These are phyloP conservation scores for Ceratobasidium sp. DNA, from an alignment of 1,284 basidiomycete genomes.

Conservation along the genomic window DNA sequence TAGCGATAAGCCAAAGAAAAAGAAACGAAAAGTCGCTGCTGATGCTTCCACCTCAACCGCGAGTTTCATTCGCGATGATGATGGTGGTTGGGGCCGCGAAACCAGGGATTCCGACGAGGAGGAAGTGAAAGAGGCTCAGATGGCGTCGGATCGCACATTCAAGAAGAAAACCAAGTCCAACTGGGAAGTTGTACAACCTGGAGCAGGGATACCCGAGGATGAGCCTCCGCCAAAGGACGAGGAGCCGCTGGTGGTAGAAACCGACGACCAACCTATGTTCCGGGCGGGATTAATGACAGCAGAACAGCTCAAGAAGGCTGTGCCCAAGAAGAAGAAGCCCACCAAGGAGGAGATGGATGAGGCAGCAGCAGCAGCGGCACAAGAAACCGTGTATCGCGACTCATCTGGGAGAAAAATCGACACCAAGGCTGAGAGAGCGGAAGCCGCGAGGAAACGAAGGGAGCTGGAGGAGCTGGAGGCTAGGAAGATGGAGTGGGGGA, in stretches of 20 bases:
- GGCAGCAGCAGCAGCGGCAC: conserved; percentile 66
- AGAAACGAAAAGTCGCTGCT: conserved; percentile 67
- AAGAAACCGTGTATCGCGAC: conserved; percentile 96
- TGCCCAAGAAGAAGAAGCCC: conserved; percentile 49
- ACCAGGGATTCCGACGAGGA: conserved; percentile 54
- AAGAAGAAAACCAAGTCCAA: conserved; percentile 64
- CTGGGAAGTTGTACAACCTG: conserved; percentile 53
- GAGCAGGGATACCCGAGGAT: conserved; percentile 64
- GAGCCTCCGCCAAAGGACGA: conserved; percentile 69
- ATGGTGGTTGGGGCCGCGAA: conserved; percentile 55
- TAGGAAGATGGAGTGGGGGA: conserved; percentile 95
- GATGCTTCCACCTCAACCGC: conserved; percentile 49
- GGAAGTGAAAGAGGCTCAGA: conserved; percentile 54
- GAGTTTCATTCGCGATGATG: conserved; percentile 61
- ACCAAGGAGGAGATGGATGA: conserved; percentile 54
- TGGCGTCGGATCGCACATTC: conserved; percentile 72
- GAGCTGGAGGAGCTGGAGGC: conserved; percentile 84
- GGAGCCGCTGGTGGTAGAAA: conserved; percentile 67
- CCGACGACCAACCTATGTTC: conserved; percentile 54
- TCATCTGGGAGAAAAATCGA: conserved; percentile 87
- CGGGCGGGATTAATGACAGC: conserved; percentile 77
- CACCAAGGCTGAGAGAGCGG: conserved; percentile 79
- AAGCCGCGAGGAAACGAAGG: conserved; percentile 77
- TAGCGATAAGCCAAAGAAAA: conserved; percentile 63
- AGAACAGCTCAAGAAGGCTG: conserved; percentile 63